These are phyloP conservation scores for Leccinum longicurvipes DNA, from an alignment of 768 basidiomycete species.

Conservation along the genomic window DNA sequence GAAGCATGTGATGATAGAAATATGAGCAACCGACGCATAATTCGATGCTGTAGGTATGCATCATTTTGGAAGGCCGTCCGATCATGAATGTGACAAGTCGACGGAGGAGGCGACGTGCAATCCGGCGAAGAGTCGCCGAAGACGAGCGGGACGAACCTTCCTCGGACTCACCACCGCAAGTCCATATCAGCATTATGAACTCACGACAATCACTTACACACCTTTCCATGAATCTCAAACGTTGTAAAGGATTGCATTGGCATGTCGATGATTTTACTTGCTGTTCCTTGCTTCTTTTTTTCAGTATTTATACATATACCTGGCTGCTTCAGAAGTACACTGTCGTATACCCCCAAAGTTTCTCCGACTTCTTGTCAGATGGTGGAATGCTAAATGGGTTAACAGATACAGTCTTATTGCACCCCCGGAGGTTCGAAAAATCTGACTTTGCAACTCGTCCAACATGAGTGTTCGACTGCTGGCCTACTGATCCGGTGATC, in stretches of 20 bases:
- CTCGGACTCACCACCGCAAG: not conserved
- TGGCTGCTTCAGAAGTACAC: not conserved
- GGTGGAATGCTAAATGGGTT: not conserved
- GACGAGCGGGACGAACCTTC: not conserved
- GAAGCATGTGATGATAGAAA: too few species aligned
- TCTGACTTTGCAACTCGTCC: too few species aligned
- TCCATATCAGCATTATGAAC: not conserved
- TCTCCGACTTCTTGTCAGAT: not conserved
- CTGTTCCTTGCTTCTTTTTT: not conserved
- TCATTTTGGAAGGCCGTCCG: slow-evolving; percentile 32
- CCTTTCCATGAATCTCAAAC: not conserved
- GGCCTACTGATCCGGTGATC: too few species aligned
- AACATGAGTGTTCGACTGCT: too few species aligned
- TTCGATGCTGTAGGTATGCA: slow-evolving; percentile 23
- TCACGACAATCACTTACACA: not conserved
- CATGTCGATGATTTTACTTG: not conserved
- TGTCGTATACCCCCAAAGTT: not conserved
- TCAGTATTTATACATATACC: not conserved
- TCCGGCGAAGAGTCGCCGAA: too few species aligned
- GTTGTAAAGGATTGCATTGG: not conserved
- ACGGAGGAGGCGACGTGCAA: not conserved
- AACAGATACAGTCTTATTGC: not conserved
- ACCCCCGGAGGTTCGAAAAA: not conserved
- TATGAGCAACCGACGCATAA: too few species aligned
- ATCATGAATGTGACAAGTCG: slow-evolving; percentile 3